Base-by-base conservation (phyloP, 1,139 yeast genomes). In the Zygosaccharomyces pseudobailii region DNA sequence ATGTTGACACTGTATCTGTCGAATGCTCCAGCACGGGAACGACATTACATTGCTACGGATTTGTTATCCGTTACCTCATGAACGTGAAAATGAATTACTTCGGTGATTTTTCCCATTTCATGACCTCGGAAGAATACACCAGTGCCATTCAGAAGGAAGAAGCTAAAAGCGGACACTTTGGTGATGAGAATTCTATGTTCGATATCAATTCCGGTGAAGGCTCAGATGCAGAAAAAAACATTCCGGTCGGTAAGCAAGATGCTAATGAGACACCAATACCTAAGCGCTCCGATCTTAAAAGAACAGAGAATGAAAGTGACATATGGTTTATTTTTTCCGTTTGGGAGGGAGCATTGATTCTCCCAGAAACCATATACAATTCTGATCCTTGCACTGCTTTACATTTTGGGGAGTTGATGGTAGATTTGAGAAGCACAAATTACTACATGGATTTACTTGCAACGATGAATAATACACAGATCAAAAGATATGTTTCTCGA, bases 361-460 rank as follows among this genome's bases (percentile, higher is more conserved):
- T 92, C 4, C 97, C 98, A 0, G 78, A 79, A 27, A 78, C 83
- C 52, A 67, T 88, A 7, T 90, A 87, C 59, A 82, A 84, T 48
- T 75, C 81, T 30, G 70, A 73, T 17, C 75, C 86, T 0, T 85
- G 83, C 60, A 61, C 86, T 32, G 80, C 84, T 0, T 63, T 90
- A 1, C 74, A 75, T 33, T 83, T 88, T 59, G 82, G 82, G 28
- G 72, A 76, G 30, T 70, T 89, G 42, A 89, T 83, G 56, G 76
- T 87, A 31, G 97, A 89, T 59, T 72, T 87, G 33, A 71, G 97
- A 45, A 86, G 88, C 65, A 84, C 92, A n/a, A 87, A 88, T 57
- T 90, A 85, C 63, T 92, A 90, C 62, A 88, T 90, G 96, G 96
- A 87, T 62, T 66, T 83, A 62, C 83, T 81, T 54, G 82, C 80